Conservation (phyloP, 208 protist genomes). For the Leishmania major region DNA sequence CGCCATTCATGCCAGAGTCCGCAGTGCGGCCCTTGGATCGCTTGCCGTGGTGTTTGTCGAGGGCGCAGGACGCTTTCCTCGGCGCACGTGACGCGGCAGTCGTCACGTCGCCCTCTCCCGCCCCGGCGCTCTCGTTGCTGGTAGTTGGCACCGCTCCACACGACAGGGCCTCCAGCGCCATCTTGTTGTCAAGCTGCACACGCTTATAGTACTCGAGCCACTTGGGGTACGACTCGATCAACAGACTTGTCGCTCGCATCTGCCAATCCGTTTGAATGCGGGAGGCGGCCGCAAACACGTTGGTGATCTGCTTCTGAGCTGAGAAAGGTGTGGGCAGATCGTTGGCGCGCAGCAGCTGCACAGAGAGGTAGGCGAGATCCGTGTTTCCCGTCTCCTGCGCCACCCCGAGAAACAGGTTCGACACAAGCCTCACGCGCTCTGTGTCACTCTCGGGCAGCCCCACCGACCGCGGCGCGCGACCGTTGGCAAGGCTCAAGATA, state of each 20-base stretch:
- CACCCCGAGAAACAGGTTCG: constrained; percentile 66
- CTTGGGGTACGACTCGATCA: constrained; percentile 53
- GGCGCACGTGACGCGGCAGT: not conserved
- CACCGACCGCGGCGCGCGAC: constrained; percentile 63
- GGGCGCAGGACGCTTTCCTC: not conserved
- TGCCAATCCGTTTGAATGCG: constrained; percentile 85
- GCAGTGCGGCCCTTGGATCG: not conserved
- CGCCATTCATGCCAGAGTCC: not conserved
- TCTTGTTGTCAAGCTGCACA: constrained; percentile 57
- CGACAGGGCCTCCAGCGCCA: constrained; percentile 31
- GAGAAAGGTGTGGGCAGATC: constrained; percentile 69
- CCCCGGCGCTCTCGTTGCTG: not conserved
- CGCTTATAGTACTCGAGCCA: constrained; percentile 74
- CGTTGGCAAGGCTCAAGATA: constrained; percentile 79
- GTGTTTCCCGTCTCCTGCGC: constrained; percentile 85
- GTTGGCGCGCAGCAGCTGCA: constrained; percentile 87
- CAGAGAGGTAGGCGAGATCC: constrained; percentile 75
- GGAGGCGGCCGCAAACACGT: constrained; percentile 77
- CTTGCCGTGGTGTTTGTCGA: not conserved
- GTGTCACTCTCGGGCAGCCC: constrained; percentile 53
- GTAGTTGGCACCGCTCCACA: not conserved
- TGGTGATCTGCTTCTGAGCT: constrained; percentile 85
- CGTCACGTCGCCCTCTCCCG: not conserved
- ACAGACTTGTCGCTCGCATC: constrained; percentile 66
- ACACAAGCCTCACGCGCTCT: constrained; percentile 49